Evolutionary conservation across 1,284 basidiomycete species (phyloP), one percentile per base, ranked within the genome.

Genomic region (Earliella scabrosa): DNA sequence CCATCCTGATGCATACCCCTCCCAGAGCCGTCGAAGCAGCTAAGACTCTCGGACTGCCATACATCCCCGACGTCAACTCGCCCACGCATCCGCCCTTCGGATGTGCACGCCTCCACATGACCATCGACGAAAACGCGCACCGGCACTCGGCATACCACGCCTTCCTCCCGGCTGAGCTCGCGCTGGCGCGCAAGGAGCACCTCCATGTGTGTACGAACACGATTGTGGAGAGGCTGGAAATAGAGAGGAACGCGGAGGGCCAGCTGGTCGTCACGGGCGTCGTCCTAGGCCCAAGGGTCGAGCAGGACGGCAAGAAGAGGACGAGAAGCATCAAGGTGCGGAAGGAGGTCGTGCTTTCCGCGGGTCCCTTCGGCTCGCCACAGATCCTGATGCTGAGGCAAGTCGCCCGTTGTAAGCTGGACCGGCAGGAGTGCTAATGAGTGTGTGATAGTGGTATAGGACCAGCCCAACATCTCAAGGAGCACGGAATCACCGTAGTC

Each of bases 391-490:
- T 78, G 66, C 70, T 80, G 20, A 77, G 75, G 71, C 70, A 23
- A 8, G 62, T 50, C 7, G 4, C 24, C 13, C 24, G 38, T 23
- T 18, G 21, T 23, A 1, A 20, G 36, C 2, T 3, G n/a, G 36
- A 39, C n/a, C 23, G 21, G 10, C 6, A 10, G 10, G 39, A 10
- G 10, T 24, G 39, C 16, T 41, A 23, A 41, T 18, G 21, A 21
- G 16, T 1, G 31, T 13, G 18, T 18, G 13, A n/a, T 8, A 44
- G 35, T 35, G 88, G 88, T 4, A 70, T 88, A 18, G 87, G 87
- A 0, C 80, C 84, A 13, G 73, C 74, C 13, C 66, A 71, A 18
- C 75, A 85, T n/a, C 78, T 88, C 23, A 64, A 75, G 31, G 68
- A 74, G 38, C 70, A 77, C 38, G 63, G 66, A 2, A 83, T 88